Conservation (phyloP, 1,284 basidiomycete species). For the Caloboletus firmus region DNA sequence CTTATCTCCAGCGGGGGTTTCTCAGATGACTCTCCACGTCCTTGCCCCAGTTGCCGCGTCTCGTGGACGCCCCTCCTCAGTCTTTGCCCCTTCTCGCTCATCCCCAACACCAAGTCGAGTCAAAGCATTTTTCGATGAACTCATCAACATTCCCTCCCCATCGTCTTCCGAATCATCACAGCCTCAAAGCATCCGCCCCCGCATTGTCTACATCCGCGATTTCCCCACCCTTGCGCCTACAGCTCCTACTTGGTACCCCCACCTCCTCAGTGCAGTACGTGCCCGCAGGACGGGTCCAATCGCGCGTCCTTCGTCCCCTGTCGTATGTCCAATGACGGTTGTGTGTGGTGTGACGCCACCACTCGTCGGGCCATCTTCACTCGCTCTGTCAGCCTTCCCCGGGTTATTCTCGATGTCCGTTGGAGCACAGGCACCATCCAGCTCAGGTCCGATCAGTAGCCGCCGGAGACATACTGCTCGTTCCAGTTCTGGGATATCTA, state of each 20-base stretch:
- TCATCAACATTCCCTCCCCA: conserved; percentile 61
- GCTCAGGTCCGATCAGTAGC: not conserved
- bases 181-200: conserved; percentile 44
- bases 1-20: conserved; percentile 31
- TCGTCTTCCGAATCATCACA: conserved; percentile 26
- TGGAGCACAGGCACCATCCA: conserved; percentile 8
- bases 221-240: conserved; percentile 72
- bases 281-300: conserved; percentile 65
- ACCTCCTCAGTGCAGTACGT: conserved; percentile 73
- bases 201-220: conserved; percentile 84
- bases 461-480: conserved; percentile 32
- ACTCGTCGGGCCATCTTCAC: conserved; percentile 37
- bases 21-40: conserved; percentile 65
- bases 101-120: conserved; percentile 50
- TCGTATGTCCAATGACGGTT: conserved; percentile 71
- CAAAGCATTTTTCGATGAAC: conserved; percentile 70
- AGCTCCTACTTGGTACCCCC: conserved; percentile 77
- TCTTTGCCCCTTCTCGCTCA: conserved; percentile 44
- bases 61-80: conserved; percentile 44
- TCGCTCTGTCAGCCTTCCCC: conserved; percentile 7
- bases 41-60: conserved; percentile 46
- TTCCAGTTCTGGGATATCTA: conserved; percentile 2
- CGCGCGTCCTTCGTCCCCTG: conserved; percentile 53
- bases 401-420: conserved; percentile 10
- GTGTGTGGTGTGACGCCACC: conserved; percentile 82